phyloP scores from a whole-genome alignment of 2,329 filamentous ascomycete genomes.

The Diaporthe ilicicola region DNA sequence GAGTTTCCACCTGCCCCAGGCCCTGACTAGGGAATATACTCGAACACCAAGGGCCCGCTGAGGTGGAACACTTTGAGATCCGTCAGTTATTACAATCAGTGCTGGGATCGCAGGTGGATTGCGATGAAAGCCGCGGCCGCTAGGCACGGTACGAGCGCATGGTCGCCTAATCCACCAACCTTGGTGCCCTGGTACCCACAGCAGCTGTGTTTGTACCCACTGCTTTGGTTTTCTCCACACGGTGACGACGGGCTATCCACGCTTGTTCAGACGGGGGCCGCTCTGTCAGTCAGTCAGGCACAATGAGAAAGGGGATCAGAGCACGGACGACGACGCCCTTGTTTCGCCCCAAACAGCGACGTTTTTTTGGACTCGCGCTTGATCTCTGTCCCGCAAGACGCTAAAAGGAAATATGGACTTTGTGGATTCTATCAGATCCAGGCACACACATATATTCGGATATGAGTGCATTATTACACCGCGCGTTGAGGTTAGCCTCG shows the following conservation, averaged over 20 bases:
- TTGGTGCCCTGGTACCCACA: not conserved
- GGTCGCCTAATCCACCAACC: constrained; percentile 8
- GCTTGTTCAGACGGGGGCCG: not conserved
- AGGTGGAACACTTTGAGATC: constrained; percentile 8
- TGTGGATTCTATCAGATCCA: constrained; percentile 18
- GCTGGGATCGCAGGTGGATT: constrained; percentile 5
- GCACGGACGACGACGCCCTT: constrained; percentile 20
- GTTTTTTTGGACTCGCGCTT: constrained; percentile 13
- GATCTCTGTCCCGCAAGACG: not conserved
- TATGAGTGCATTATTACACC: constrained; percentile 24
- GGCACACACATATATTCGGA: constrained; percentile 19
- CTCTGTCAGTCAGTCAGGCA: not conserved
- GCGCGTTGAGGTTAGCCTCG: not conserved
- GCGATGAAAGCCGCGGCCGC: constrained; percentile 19
- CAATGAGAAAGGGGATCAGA: constrained; percentile 1
- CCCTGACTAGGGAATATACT: not conserved
- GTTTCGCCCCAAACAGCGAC: constrained; percentile 9
- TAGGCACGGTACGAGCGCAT: constrained; percentile 23
- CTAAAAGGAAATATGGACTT: constrained; percentile 10
- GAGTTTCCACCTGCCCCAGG: not conserved
- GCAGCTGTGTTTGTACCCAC: constrained; percentile 13
- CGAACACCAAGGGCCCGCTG: not conserved
- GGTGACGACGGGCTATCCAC: not conserved
- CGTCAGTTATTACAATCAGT: constrained; percentile 14
- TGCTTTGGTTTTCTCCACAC: constrained; percentile 9